Percentiles rank a stretch among this genome's conserved stretches.
These are phyloP conservation scores for Boechera divaricarpa DNA, from an alignment of 345 rosid genomes.

Conservation along the genomic window DNA sequence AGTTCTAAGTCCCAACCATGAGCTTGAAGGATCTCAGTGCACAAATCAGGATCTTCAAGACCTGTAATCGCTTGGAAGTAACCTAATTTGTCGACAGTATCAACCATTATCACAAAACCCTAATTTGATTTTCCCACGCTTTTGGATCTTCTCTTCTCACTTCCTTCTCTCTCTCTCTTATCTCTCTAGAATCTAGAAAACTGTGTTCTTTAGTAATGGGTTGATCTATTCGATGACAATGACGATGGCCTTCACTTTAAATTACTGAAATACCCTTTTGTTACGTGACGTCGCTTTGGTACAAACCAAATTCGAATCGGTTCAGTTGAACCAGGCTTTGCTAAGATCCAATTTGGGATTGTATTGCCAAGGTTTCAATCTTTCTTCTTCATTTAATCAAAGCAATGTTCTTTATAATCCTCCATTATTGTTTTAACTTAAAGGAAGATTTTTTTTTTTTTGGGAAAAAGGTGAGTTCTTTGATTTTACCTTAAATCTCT, in stretches of 20 bases:
- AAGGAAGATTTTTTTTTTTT: background rate
- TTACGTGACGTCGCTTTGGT: background rate
- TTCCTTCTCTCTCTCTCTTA: slow-evolving; percentile 20
- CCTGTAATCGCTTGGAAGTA: slow-evolving; percentile 96
- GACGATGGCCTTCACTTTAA: background rate
- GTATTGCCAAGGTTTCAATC: background rate
- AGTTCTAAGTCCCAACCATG: slow-evolving; percentile 99
- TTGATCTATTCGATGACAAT: slow-evolving; percentile 38
- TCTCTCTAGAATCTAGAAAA: slow-evolving; percentile 30
- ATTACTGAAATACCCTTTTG: background rate
- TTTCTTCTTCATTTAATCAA: slow-evolving; percentile 11
- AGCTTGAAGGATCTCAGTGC: slow-evolving; percentile 95
- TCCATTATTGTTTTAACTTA: slow-evolving; percentile 16
- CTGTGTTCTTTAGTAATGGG: slow-evolving; percentile 5
- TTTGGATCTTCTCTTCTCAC: slow-evolving; percentile 23
- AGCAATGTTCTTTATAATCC: slow-evolving; percentile 7
- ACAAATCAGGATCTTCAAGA: slow-evolving; percentile 85
- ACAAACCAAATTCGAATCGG: background rate
- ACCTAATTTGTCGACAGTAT: slow-evolving; percentile 82
- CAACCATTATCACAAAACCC: slow-evolving; percentile 62
- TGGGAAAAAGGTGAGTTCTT: slow-evolving; percentile 1
- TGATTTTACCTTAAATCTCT: background rate
- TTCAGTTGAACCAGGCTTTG: slow-evolving; percentile 1
- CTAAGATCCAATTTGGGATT: background rate
- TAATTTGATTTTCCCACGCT: slow-evolving; percentile 24